Evolutionary conservation across 2,329 filamentous ascomycete genomes (phyloP).

Genomic region (Verticillium nubilum): DNA sequence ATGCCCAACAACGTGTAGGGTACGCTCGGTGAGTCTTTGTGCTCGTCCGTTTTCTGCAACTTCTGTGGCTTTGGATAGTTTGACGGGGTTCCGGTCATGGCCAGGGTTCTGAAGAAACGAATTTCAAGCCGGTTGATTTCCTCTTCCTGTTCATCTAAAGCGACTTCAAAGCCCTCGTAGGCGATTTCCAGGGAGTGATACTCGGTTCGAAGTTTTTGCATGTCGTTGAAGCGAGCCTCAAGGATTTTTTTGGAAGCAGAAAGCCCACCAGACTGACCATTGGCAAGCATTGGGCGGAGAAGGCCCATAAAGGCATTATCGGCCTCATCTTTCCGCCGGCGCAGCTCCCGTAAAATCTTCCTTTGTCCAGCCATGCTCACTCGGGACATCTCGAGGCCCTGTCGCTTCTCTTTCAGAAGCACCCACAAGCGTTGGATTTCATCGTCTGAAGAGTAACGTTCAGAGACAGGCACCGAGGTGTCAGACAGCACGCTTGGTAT

Average conservation of each 20-base stretch:
- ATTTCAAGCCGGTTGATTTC: slow-evolving; percentile 28
- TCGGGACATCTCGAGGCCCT: slow-evolving; percentile 21
- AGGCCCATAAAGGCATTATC: slow-evolving; percentile 35
- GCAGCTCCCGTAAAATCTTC: slow-evolving; percentile 22
- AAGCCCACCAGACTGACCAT: slow-evolving; percentile 11
- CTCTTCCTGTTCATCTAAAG: slow-evolving; percentile 29
- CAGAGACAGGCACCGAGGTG: slow-evolving; percentile 4
- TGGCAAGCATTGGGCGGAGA: slow-evolving; percentile 29
- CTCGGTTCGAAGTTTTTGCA: slow-evolving; percentile 31
- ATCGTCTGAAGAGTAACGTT: slow-evolving; percentile 13
- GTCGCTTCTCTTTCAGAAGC: slow-evolving; percentile 26
- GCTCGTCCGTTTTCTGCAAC: slow-evolving; percentile 6
- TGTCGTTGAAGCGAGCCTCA: slow-evolving; percentile 16
- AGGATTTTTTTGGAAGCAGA: slow-evolving; percentile 17
- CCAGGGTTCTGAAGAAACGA: slow-evolving; percentile 31
- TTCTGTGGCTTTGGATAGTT: neutral
- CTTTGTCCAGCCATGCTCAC: slow-evolving; percentile 25
- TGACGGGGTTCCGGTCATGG: slow-evolving; percentile 5
- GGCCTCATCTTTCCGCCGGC: slow-evolving; percentile 25
- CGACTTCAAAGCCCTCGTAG: slow-evolving; percentile 29
- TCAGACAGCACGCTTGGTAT: slow-evolving; percentile 4
- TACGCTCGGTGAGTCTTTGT: neutral
- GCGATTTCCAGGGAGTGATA: slow-evolving; percentile 28
- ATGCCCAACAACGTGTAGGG: slow-evolving; percentile 26
- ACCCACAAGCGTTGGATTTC: slow-evolving; percentile 28